Conservation (phyloP, 108 stramenopile species). For the Cyclotella atomus region DNA sequence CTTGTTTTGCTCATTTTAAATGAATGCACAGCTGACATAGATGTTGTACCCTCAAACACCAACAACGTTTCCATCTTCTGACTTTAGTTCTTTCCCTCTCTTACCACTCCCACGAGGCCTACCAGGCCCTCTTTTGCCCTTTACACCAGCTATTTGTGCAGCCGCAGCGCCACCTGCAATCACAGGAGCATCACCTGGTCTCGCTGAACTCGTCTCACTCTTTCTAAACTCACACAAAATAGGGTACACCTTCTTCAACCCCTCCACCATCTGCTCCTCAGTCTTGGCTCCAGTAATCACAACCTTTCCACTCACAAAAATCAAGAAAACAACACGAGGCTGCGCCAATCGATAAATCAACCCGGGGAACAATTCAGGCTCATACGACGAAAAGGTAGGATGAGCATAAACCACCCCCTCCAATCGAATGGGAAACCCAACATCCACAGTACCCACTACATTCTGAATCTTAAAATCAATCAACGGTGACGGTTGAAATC, state of each 20-base stretch:
- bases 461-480: slow-evolving; percentile 96
- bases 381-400: slow-evolving; percentile 90
- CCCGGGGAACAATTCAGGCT: slow-evolving; percentile 99
- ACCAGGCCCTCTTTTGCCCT: not conserved
- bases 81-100: slow-evolving; percentile 7
- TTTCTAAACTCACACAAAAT: slow-evolving; percentile 85
- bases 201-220: slow-evolving; percentile 27
- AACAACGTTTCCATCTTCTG: not conserved
- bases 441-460: slow-evolving; percentile 95
- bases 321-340: slow-evolving; percentile 93
- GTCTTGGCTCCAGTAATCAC: slow-evolving; percentile 92
- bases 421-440: slow-evolving; percentile 96
- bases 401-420: slow-evolving; percentile 96
- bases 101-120: slow-evolving; percentile 2
- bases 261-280: slow-evolving; percentile 71
- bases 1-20: no score
- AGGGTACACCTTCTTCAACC: slow-evolving; percentile 78
- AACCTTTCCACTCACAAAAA: slow-evolving; percentile 96
- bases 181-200: slow-evolving; percentile 10
- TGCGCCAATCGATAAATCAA: slow-evolving; percentile 93
- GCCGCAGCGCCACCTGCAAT: not conserved
- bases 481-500: slow-evolving; percentile 69
- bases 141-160: not conserved
- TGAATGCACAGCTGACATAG: no score
- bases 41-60: not conserved